Base-by-base conservation (phyloP, 768 basidiomycete genomes). In the Panus rudis region DNA sequence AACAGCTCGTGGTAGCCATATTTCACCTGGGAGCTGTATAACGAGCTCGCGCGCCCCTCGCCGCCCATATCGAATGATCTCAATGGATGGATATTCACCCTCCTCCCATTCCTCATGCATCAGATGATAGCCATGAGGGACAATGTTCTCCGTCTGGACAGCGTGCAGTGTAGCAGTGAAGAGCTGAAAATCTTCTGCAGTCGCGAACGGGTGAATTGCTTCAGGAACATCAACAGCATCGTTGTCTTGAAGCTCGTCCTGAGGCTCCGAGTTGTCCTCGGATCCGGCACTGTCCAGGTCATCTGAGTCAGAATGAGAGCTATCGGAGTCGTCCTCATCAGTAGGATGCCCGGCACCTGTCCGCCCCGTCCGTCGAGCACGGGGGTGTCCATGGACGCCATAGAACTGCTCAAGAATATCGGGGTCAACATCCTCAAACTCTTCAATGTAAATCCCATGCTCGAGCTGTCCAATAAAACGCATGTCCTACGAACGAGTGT, bases 391-490 rank as follows among this genome's bases (percentile, higher is more conserved):
- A 8, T 48, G 16, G 3, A 46, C 47, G 4, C 54, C 50, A 34
- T 48, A 51, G 37, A 48, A 53, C 31, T 45, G 38, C n/a, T 48
- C 25, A 6, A 55, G 32, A 12, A 47, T 42, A 20, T 49, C 50
- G 7, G 54, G 53, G 30, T 52, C 44, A 4, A 52, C 33, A 22
- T 37, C 37, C 11, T 37, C 39, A 27, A 35, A 38, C 17, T 52
- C 50, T 16, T 54, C 54, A 12, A 34, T 6, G 20, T 48, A 47
- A 4, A 56, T 27, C 2, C 55, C 54, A 28, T 52, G 37, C 27
- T 45, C 20, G 7, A 40, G 47, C 34, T 55, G 43, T 10, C 50
- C 39, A 20, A 54, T 17, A 13, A 56, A 41, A 3, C 48, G 51
- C 13, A 56, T 21, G 31, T 54, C 54, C 54, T 56, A 37, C 30